Evolutionary conservation across 192 early-diverging fungal genomes (phyloP).

Genomic region (Coemansia sp.): DNA sequence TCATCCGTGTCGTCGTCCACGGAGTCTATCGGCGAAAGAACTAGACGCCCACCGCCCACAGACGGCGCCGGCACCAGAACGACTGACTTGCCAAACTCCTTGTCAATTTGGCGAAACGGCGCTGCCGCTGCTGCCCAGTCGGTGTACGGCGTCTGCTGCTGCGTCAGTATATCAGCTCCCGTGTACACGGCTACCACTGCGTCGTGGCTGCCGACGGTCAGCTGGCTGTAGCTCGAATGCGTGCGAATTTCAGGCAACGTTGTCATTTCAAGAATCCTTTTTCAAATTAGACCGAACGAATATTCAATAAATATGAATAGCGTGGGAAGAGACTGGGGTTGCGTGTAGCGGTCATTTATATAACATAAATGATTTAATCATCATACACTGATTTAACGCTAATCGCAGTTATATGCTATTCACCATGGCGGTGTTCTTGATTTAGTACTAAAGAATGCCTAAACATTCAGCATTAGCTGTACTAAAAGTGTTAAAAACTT

Average conservation of each 20-base stretch:
- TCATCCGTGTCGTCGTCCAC: constrained; percentile 77
- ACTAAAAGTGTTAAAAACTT: no score
- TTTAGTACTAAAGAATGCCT: no score
- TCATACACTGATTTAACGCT: no score
- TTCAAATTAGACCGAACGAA: neutral
- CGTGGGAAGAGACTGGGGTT: neutral
- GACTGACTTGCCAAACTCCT: constrained; percentile 38
- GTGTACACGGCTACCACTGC: constrained; percentile 37
- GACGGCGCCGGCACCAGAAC: constrained; percentile 22
- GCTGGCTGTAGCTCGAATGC: constrained; percentile 14
- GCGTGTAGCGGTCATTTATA: no score
- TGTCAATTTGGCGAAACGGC: constrained; percentile 33
- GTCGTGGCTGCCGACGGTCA: constrained; percentile 22
- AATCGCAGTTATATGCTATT: no score
- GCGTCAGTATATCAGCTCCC: constrained; percentile 5
- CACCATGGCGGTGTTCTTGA: no score
- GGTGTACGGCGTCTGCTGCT: constrained; percentile 5
- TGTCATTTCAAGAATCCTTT: constrained; percentile 14
- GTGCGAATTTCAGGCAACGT: constrained; percentile 27
- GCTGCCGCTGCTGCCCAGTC: constrained; percentile 10
- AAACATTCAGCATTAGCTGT: no score
- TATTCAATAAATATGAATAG: constrained; percentile 2
- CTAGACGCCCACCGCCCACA: constrained; percentile 64
- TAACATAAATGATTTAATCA: no score
- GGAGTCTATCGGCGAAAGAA: constrained; percentile 76